Conservation (phyloP, 1,139 yeast genomes). For the Keqinozyma sinolaborantium region DNA sequence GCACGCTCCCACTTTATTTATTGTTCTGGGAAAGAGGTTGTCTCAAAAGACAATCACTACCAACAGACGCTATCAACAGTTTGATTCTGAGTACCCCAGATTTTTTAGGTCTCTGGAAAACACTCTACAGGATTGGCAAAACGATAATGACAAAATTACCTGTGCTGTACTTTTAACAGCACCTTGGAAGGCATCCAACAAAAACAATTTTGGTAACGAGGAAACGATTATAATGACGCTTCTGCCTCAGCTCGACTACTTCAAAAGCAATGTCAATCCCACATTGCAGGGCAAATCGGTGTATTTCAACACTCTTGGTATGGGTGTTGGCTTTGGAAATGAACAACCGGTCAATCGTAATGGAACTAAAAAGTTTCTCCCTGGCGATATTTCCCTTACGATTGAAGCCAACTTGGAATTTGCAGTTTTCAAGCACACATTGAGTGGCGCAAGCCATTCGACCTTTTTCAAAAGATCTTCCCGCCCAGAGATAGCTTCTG, state of each 20-base stretch:
- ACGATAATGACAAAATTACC: slow-evolving; percentile 38
- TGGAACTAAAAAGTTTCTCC: slow-evolving; percentile 31
- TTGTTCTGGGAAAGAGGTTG: slow-evolving; percentile 64
- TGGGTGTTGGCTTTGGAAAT: slow-evolving; percentile 82
- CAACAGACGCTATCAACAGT: slow-evolving; percentile 49
- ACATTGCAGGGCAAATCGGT: slow-evolving; percentile 36
- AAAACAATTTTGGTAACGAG: slow-evolving; percentile 65
- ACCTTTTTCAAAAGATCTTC: slow-evolving; percentile 26
- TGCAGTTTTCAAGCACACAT: slow-evolving; percentile 69
- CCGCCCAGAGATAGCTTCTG: slow-evolving; percentile 13
- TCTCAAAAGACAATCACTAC: slow-evolving; percentile 32
- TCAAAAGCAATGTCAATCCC: slow-evolving; percentile 31
- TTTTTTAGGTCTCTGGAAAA: slow-evolving; percentile 34
- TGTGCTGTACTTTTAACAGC: slow-evolving; percentile 61
- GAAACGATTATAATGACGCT: slow-evolving; percentile 57
- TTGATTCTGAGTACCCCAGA: slow-evolving; percentile 51
- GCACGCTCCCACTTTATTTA: slow-evolving; percentile 78
- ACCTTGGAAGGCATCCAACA: slow-evolving; percentile 79
- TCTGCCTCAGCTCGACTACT: slow-evolving; percentile 62
- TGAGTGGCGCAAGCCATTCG: slow-evolving; percentile 24
- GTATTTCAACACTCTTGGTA: slow-evolving; percentile 65
- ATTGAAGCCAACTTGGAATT: slow-evolving; percentile 76
- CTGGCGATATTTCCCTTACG: slow-evolving; percentile 77
- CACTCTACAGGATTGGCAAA: slow-evolving; percentile 28
- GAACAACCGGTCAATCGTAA: slow-evolving; percentile 54